These are phyloP conservation scores for Aspergillus texensis DNA, from an alignment of 2,329 filamentous ascomycete species.

Conservation along the genomic window DNA sequence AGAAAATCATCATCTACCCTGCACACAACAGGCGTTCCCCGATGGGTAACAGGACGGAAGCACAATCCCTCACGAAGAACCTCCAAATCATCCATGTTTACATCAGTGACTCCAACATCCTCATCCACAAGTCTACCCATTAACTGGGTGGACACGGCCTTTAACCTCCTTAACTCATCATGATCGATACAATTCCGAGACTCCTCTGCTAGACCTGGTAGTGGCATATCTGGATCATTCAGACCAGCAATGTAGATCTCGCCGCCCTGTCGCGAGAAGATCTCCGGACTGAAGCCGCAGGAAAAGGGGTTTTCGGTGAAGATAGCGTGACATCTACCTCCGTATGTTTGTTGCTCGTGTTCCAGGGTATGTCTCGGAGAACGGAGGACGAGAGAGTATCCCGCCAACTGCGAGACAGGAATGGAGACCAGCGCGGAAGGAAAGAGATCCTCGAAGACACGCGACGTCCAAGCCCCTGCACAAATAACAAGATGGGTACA, in stretches of 20 bases:
- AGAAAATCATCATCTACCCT: slow-evolving; percentile 60
- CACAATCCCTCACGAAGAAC: slow-evolving; percentile 69
- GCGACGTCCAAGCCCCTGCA: slow-evolving; percentile 71
- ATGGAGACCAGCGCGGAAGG: slow-evolving; percentile 56
- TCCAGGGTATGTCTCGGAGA: slow-evolving; percentile 53
- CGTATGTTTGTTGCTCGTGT: slow-evolving; percentile 40
- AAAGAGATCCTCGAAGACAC: slow-evolving; percentile 68
- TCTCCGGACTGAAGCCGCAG: slow-evolving; percentile 67
- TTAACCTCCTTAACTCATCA: slow-evolving; percentile 40
- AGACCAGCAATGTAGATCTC: slow-evolving; percentile 75
- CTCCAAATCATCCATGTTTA: slow-evolving; percentile 57
- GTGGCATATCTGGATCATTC: slow-evolving; percentile 60
- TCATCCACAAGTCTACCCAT: slow-evolving; percentile 32
- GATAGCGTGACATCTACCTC: slow-evolving; percentile 63
- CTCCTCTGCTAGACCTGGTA: slow-evolving; percentile 58
- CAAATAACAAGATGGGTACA: slow-evolving; percentile 69
- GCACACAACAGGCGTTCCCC: slow-evolving; percentile 65
- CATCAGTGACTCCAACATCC: slow-evolving; percentile 5
- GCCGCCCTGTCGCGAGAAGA: slow-evolving; percentile 67
- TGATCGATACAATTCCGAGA: slow-evolving; percentile 44
- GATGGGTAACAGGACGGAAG: slow-evolving; percentile 69
- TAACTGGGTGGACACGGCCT: slow-evolving; percentile 35
- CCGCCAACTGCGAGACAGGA: slow-evolving; percentile 65
- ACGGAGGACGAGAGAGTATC: slow-evolving; percentile 70
- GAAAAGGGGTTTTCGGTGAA: slow-evolving; percentile 61